Evolutionary conservation across 805 yeast genomes (phyloP).

Genomic region (Metschnikowia baotianmanensis): DNA sequence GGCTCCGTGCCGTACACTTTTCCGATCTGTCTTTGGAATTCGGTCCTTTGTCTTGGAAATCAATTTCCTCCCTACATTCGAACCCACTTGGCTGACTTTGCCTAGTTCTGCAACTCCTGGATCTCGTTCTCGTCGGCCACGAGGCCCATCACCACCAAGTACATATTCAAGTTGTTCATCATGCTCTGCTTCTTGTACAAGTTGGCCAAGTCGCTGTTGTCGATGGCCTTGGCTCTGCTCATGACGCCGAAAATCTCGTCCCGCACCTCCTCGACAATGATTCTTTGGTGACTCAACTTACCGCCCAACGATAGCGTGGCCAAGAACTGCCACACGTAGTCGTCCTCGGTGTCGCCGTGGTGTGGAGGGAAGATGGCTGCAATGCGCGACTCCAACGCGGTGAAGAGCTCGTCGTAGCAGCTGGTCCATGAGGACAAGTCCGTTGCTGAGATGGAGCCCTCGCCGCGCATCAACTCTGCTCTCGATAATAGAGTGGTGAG

Average conservation of each 20-base stretch:
- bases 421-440: slow-evolving; percentile 70
- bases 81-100: background rate
- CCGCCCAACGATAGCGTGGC: slow-evolving; percentile 94
- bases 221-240: slow-evolving; percentile 66
- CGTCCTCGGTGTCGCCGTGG: slow-evolving; percentile 51
- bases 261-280: slow-evolving; percentile 90
- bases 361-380: slow-evolving; percentile 77
- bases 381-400: slow-evolving; percentile 73
- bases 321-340: slow-evolving; percentile 92
- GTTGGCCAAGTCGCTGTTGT: slow-evolving; percentile 45
- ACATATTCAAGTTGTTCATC: slow-evolving; percentile 80
- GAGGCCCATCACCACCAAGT: slow-evolving; percentile 93
- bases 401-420: slow-evolving; percentile 79
- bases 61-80: background rate
- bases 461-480: slow-evolving; percentile 89
- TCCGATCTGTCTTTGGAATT: too few relatives aligned
- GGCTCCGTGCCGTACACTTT: too few relatives aligned
- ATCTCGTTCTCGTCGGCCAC: slow-evolving; percentile 89
- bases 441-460: slow-evolving; percentile 54
- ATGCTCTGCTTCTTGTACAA: slow-evolving; percentile 53
- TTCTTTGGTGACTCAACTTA: slow-evolving; percentile 83
- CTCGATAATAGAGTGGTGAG: slow-evolving; percentile 88
- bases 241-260: slow-evolving; percentile 89
- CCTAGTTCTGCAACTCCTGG: slow-evolving; percentile 53
- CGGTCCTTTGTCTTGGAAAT: too few relatives aligned